A percentile compares a stretch with the other conserved stretches of the same genome.
Conservation (phyloP, 2,329 filamentous ascomycete species). For the Leptographium procerum region DNA sequence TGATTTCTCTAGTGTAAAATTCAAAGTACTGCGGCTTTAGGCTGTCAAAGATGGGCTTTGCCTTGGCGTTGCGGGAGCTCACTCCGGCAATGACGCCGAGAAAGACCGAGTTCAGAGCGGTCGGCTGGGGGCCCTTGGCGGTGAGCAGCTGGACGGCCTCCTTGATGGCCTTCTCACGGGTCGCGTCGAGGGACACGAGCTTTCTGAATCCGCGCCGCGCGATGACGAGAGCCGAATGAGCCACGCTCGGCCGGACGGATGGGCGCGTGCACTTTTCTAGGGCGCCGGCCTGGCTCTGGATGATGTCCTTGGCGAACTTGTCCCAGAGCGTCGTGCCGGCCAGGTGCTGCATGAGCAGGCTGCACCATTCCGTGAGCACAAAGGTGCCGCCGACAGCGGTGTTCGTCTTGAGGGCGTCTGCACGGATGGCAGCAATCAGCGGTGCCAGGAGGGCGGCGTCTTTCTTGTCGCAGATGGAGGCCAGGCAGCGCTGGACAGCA, state of each 20-base stretch:
- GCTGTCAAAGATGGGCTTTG: constrained; percentile 49
- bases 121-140: constrained; percentile 51
- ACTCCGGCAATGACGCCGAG: constrained; percentile 84
- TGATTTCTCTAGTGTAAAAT: constrained; percentile 76
- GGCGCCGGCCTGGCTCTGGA: constrained; percentile 58
- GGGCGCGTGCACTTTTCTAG: constrained; percentile 67
- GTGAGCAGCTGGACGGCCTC: constrained; percentile 57
- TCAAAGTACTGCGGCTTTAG: constrained; percentile 63
- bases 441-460: constrained; percentile 48
- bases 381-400: constrained; percentile 76
- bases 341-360: constrained; percentile 62
- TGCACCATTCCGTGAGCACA: constrained; percentile 84
- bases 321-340: constrained; percentile 52
- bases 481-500: constrained; percentile 72
- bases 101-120: constrained; percentile 61
- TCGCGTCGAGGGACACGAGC: constrained; percentile 48
- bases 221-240: constrained; percentile 62
- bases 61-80: constrained; percentile 56
- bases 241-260: constrained; percentile 51
- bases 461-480: constrained; percentile 44
- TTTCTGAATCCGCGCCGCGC: constrained; percentile 71
- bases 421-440: constrained; percentile 55
- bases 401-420: constrained; percentile 63
- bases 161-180: constrained; percentile 48
- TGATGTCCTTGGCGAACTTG: constrained; percentile 51